phyloP scores from a whole-genome alignment of 805 yeast species.

The Wickerhamiella occidentalis region DNA sequence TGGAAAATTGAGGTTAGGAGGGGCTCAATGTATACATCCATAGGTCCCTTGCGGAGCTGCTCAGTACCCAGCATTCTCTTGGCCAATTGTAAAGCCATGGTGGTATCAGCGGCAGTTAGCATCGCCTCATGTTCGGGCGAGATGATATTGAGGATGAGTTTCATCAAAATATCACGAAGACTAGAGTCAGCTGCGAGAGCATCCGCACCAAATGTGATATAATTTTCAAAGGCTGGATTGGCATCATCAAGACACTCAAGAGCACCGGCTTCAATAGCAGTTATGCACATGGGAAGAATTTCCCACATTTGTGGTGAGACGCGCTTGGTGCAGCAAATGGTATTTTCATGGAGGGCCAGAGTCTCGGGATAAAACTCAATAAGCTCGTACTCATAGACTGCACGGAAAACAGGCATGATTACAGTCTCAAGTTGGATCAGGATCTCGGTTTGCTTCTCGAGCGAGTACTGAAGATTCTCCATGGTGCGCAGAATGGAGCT shows the following conservation, averaged over 20 bases:
- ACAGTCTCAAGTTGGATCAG: slow-evolving; percentile 53
- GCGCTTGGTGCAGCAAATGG: slow-evolving; percentile 45
- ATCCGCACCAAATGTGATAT: slow-evolving; percentile 46
- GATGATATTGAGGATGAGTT: not conserved
- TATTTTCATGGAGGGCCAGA: slow-evolving; percentile 62
- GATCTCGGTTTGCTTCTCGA: slow-evolving; percentile 66
- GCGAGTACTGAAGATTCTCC: slow-evolving; percentile 65
- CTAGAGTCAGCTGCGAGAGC: slow-evolving; percentile 34
- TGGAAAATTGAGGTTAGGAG: slow-evolving; percentile 12
- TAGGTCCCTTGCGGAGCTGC: slow-evolving; percentile 19
- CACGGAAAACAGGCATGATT: slow-evolving; percentile 55
- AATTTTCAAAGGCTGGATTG: slow-evolving; percentile 61
- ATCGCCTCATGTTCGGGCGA: not conserved
- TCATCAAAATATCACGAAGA: slow-evolving; percentile 18
- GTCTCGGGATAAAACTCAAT: slow-evolving; percentile 67
- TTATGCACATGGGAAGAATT: slow-evolving; percentile 42
- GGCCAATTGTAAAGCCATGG: slow-evolving; percentile 35
- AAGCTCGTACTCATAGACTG: slow-evolving; percentile 51
- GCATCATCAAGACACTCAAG: slow-evolving; percentile 65
- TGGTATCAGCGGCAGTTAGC: slow-evolving; percentile 34
- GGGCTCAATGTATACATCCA: slow-evolving; percentile 13
- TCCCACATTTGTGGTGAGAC: slow-evolving; percentile 69
- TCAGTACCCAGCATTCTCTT: slow-evolving; percentile 29
- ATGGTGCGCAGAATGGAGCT: slow-evolving; percentile 69
- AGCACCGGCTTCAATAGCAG: slow-evolving; percentile 31